These are phyloP conservation scores for Sporothrix schenckii DNA, from an alignment of 2,329 filamentous ascomycete genomes.

Conservation along the genomic window DNA sequence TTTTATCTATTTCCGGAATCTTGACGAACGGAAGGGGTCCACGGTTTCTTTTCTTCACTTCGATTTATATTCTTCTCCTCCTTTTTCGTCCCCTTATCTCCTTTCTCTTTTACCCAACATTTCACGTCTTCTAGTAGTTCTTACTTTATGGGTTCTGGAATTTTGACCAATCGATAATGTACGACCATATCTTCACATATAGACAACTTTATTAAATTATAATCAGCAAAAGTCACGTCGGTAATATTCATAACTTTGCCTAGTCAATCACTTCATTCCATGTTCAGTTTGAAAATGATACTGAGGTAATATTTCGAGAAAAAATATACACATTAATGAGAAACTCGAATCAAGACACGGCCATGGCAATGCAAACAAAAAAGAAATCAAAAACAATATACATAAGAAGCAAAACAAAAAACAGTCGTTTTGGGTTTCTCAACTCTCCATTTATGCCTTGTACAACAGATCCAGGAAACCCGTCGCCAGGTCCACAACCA, in stretches of 20 bases:
- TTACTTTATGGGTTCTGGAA: background rate
- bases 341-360: background rate
- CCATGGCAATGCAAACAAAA: conserved; percentile 7
- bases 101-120: background rate
- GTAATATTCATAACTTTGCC: too few relatives aligned
- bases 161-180: too few relatives aligned
- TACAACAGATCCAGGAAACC: conserved; percentile 93
- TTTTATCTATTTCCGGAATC: conserved; percentile 20
- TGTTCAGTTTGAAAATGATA: background rate
- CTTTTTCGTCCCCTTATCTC: background rate
- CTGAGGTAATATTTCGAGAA: background rate
- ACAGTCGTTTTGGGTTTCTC: background rate
- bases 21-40: conserved; percentile 14
- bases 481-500: conserved; percentile 85
- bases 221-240: background rate
- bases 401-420: background rate
- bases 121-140: background rate
- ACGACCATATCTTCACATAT: background rate
- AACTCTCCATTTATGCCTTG: conserved; percentile 52
- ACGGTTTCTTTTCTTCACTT: conserved; percentile 4
- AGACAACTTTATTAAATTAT: conserved; percentile 15
- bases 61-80: background rate
- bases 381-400: background rate
- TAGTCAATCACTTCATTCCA: background rate
- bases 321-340: background rate